Evolutionary conservation across 257 asterid genomes (phyloP), one percentile per base, ranked within the genome.

Genomic region (Scutellaria galericulata): DNA sequence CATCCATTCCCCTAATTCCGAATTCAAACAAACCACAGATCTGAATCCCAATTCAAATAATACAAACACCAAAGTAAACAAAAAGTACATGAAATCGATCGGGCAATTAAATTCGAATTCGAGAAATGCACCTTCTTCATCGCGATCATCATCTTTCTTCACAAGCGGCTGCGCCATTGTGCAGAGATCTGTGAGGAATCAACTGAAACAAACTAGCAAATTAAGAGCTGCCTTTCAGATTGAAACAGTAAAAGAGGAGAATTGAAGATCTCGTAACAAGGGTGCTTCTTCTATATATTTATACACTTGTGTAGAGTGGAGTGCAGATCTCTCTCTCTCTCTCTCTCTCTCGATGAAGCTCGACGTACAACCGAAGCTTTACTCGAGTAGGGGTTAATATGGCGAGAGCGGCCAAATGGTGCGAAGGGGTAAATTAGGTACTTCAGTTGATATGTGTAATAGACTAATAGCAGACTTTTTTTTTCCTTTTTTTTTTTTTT

Each of bases 71-170:
- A 73, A 73, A 64, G 53, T 14, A 51, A 65, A 79, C 35, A 50
- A 55, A 10, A 74, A 63, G 53, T 39, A 40, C 40, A 54, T 11
- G 22, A 58, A 63, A 72, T 24, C 63, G 47, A 81, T 64, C 62
- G 53, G 60, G 40, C 20, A 22, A 64, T 56, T 66, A 66, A 15
- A 35, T 14, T 52, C 13, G 55, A 64, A 75, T 47, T 61, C 41
- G 15, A 54, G 66, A 72, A 64, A 68, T 35, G 79, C 78, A 84
- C 92, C 92, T 84, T 87, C 92, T 68, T 87, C 89, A 44, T 87
- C 92, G 70, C 86, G 92, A 83, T 87, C 92, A 11, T 87, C 92
- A 84, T 87, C 92, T 77, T 87, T 87, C 82, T 87, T 87, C 71
- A 87, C 85, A 37, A 84, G 82, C 68, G 88, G 92, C 70, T 84